Evolutionary conservation across 2,329 filamentous ascomycete species (phyloP).

Genomic region (Sporothrix luriei): DNA sequence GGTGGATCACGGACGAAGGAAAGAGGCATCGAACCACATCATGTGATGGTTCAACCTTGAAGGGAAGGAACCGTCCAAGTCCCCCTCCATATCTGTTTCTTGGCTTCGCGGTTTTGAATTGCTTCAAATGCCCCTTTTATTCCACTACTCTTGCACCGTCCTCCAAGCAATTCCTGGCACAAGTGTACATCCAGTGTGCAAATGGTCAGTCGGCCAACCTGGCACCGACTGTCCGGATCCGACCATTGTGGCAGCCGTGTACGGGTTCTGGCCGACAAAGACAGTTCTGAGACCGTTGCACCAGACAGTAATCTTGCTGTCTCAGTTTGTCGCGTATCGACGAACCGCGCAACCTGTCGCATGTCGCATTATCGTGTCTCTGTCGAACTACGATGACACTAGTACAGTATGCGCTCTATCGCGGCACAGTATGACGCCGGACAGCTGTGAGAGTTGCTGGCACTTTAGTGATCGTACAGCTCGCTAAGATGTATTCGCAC

Average conservation of each 20-base stretch:
- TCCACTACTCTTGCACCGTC: background rate
- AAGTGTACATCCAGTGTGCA: background rate
- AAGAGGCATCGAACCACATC: slow-evolving; percentile 3
- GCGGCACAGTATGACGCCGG: background rate
- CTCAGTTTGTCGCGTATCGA: slow-evolving; percentile 17
- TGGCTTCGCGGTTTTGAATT: background rate
- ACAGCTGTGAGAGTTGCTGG: too few species aligned
- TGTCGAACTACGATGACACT: slow-evolving; percentile 1
- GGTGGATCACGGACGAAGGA: background rate
- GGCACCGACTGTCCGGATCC: slow-evolving; percentile 23
- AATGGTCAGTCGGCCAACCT: background rate
- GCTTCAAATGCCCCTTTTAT: background rate
- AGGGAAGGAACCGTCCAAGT: slow-evolving; percentile 8
- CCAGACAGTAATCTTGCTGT: background rate
- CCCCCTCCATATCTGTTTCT: background rate
- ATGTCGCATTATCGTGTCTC: background rate
- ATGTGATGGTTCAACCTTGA: background rate
- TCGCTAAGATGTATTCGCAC: slow-evolving; percentile 25
- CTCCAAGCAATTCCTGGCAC: background rate
- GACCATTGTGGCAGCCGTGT: slow-evolving; percentile 15
- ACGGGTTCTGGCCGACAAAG: slow-evolving; percentile 9
- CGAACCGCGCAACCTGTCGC: slow-evolving; percentile 8
- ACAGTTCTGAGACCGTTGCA: slow-evolving; percentile 20
- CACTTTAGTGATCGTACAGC: background rate
- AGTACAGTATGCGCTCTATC: slow-evolving; percentile 20